These are phyloP conservation scores for Neurospora hispaniola DNA, from an alignment of 495 filamentous ascomycete species.

Conservation along the genomic window DNA sequence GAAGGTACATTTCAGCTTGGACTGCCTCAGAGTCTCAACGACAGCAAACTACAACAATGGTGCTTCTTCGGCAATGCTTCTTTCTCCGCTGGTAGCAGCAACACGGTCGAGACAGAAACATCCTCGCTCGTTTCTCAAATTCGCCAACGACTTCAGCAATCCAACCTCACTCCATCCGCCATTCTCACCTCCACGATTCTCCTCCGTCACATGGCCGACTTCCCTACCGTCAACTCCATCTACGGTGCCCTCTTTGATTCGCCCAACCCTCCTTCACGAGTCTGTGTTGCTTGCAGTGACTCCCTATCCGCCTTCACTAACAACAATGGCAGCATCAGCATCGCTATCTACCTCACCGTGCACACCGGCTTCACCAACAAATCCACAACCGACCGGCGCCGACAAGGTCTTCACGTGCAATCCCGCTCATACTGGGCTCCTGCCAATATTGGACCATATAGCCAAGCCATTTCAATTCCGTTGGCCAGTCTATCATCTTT, in stretches of 20 bases:
- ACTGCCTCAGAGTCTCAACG: not conserved
- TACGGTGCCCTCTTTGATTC: constrained; percentile 60
- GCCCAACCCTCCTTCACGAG: constrained; percentile 76
- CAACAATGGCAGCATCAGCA: constrained; percentile 32
- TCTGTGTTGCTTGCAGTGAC: constrained; percentile 68
- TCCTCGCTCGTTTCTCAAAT: constrained; percentile 25
- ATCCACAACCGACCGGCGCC: constrained; percentile 15
- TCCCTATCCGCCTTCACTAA: constrained; percentile 30
- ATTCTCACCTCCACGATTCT: constrained; percentile 69
- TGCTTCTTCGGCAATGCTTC: constrained; percentile 1
- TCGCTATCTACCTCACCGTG: constrained; percentile 41
- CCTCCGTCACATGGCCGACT: constrained; percentile 70
- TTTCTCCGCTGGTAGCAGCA: not conserved
- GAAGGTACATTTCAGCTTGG: not conserved
- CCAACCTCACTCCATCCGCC: constrained; percentile 31
- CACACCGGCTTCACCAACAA: constrained; percentile 8
- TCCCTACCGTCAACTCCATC: constrained; percentile 57
- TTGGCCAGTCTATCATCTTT: constrained; percentile 13
- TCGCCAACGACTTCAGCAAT: constrained; percentile 16
- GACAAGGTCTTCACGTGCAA: constrained; percentile 74
- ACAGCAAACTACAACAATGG: constrained; percentile 14
- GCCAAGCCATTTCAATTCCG: constrained; percentile 67
- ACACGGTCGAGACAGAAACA: constrained; percentile 26
- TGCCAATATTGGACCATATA: constrained; percentile 96
- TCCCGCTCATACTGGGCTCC: constrained; percentile 94